A percentile compares a stretch with the other conserved stretches of the same genome.
phyloP scores from a whole-genome alignment of 768 basidiomycete genomes.

The Psilocybe cyanescens region DNA sequence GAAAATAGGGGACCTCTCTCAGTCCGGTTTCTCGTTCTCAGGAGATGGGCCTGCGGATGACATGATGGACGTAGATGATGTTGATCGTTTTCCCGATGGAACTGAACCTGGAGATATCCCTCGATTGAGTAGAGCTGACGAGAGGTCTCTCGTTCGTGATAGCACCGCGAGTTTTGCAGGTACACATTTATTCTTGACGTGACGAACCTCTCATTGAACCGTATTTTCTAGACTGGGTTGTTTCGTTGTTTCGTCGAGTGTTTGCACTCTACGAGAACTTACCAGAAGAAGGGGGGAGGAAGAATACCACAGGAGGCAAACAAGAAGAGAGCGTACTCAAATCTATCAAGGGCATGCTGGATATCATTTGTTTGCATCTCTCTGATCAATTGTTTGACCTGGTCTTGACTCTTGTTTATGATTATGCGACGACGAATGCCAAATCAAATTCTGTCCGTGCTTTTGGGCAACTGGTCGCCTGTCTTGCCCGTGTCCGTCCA shows the following conservation, averaged over 20 bases:
- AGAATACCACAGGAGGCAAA: slow-evolving; percentile 85
- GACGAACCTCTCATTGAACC: background rate
- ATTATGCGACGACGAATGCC: slow-evolving; percentile 88
- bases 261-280: slow-evolving; percentile 88
- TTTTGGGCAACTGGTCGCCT: slow-evolving; percentile 86
- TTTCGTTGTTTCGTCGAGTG: slow-evolving; percentile 75
- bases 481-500: slow-evolving; percentile 79
- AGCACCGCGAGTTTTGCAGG: slow-evolving; percentile 82
- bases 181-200: slow-evolving; percentile 29
- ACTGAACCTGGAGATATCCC: slow-evolving; percentile 44
- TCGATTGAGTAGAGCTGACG: slow-evolving; percentile 62
- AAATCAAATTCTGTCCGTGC: slow-evolving; percentile 92
- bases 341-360: slow-evolving; percentile 78
- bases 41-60: slow-evolving; percentile 57
- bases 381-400: slow-evolving; percentile 83
- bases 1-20: slow-evolving; percentile 77
- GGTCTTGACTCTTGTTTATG: slow-evolving; percentile 80
- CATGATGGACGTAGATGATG: slow-evolving; percentile 55
- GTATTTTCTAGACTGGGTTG: slow-evolving; percentile 69
- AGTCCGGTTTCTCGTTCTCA: slow-evolving; percentile 57
- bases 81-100: slow-evolving; percentile 56
- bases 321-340: slow-evolving; percentile 78
- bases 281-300: slow-evolving; percentile 92
- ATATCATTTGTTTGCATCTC: slow-evolving; percentile 81
- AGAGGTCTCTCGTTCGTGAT: slow-evolving; percentile 73